Conservation (phyloP, 2,329 filamentous ascomycete genomes). For the Aspergillus awamori region DNA sequence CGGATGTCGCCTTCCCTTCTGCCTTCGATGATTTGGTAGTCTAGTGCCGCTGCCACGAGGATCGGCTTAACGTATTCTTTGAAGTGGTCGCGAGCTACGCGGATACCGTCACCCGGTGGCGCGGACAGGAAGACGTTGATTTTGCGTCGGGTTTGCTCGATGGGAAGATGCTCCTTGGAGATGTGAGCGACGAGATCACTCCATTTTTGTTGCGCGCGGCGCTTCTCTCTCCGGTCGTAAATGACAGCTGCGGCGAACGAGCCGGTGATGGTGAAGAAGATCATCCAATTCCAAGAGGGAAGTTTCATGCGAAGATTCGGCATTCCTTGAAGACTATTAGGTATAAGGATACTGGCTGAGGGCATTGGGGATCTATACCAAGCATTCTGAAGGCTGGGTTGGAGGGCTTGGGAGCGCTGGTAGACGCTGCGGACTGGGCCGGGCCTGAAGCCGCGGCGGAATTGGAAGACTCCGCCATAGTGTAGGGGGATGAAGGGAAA, state of each 20-base stretch:
- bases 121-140: slow-evolving; percentile 84
- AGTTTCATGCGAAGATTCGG: slow-evolving; percentile 81
- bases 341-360: neutral
- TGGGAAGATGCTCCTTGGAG: slow-evolving; percentile 71
- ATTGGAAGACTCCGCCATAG: slow-evolving; percentile 43
- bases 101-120: slow-evolving; percentile 82
- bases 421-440: slow-evolving; percentile 33
- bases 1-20: slow-evolving; percentile 89
- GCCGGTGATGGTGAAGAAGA: slow-evolving; percentile 81
- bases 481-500: neutral
- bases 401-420: slow-evolving; percentile 43
- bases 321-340: slow-evolving; percentile 59
- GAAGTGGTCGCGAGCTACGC: slow-evolving; percentile 89
- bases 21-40: slow-evolving; percentile 96
- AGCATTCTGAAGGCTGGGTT: slow-evolving; percentile 79
- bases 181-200: slow-evolving; percentile 81
- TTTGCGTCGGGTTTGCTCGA: slow-evolving; percentile 75
- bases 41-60: slow-evolving; percentile 82
- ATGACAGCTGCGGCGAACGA: slow-evolving; percentile 78
- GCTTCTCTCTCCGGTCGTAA: slow-evolving; percentile 92
- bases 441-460: slow-evolving; percentile 40
- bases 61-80: slow-evolving; percentile 95
- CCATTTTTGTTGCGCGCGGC: slow-evolving; percentile 83
- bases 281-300: slow-evolving; percentile 96
- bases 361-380: slow-evolving; percentile 40